Base-by-base conservation (phyloP, 2,329 filamentous ascomycete species). In the Colletotrichum neosansevieriae region DNA sequence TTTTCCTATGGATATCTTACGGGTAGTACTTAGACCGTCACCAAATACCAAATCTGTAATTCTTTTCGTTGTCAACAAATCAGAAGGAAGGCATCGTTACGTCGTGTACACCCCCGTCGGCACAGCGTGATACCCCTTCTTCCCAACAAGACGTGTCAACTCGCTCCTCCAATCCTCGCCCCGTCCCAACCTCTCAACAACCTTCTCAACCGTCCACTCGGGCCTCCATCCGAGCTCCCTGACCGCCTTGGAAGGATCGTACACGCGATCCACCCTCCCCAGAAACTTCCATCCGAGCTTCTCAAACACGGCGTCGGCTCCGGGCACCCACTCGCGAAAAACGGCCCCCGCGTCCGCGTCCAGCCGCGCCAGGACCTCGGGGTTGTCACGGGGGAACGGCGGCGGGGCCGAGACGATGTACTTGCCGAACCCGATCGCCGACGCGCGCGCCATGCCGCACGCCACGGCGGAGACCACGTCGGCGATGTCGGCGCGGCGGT, bases 331-430 rank as follows among this genome's bases (percentile, higher is more conserved):
- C 5, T 51, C 54, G 12, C 63, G 51, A n/a, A 82, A 75, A 2
- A 78, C 78, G 29, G 66, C 71, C 6, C 66, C 75, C 2, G 79
- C 79, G 45, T 76, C 74, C 13, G 38, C 53, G 49, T 82, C 79
- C 15, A 84, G 70, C 59, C 72, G 63, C n/a, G 59, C 63, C 19
- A 83, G 73, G 4, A 75, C 77, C 47, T 73, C 73, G 0, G 63
- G 29, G 34, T 78, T 75, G 3, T 76, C 29, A 9, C 29, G 19
- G 3, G 45, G 2, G 17, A 84, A 82, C 0, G 81, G 81, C 9
- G 81, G 75, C 9, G 82, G 82, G 5, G 80, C 80, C 63, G 79
- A 82, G 70, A 85, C 77, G 58, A 84, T 77, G 73, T 82, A 84
- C 69, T 75, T 79, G 2, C 75, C 79, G 76, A 79, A 84, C 11